Evolutionary conservation across 495 filamentous ascomycete species (phyloP).

Genomic region (Neurospora sp.): DNA sequence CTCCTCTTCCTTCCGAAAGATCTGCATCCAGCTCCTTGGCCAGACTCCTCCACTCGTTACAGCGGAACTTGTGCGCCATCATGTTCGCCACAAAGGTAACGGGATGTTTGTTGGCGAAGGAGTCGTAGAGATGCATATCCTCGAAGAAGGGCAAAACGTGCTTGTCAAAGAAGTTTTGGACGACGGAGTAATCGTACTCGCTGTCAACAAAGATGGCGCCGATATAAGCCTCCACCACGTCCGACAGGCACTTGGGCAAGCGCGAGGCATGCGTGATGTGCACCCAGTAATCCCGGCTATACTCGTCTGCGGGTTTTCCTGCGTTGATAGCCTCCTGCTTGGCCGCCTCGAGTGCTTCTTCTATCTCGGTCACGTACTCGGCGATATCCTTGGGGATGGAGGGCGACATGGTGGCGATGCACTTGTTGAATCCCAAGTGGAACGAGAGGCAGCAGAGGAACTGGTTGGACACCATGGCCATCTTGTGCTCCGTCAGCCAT

Average conservation of each 20-base stretch:
- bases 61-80: constrained; percentile 37
- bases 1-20: not conserved
- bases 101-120: constrained; percentile 82
- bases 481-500: constrained; percentile 98
- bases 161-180: constrained; percentile 65
- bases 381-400: constrained; percentile 51
- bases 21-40: constrained; percentile 6
- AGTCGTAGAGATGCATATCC: constrained; percentile 83
- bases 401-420: constrained; percentile 53
- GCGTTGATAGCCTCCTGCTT: constrained; percentile 27
- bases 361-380: constrained; percentile 60
- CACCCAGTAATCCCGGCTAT: constrained; percentile 72
- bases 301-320: constrained; percentile 28
- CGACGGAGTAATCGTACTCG: constrained; percentile 59
- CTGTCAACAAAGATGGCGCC: constrained; percentile 92
- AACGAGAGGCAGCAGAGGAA: constrained; percentile 80
- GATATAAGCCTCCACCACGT: constrained; percentile 83
- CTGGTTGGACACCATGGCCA: constrained; percentile 98
- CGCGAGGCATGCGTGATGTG: constrained; percentile 45
- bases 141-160: constrained; percentile 70
- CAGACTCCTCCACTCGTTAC: constrained; percentile 34
- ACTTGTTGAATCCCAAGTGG: constrained; percentile 61
- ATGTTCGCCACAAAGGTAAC: constrained; percentile 37
- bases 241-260: constrained; percentile 80
- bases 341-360: constrained; percentile 40